Percentiles rank a stretch among this genome's conserved stretches.
phyloP scores from a whole-genome alignment of 495 filamentous ascomycete species.

The Neurospora intermedia region DNA sequence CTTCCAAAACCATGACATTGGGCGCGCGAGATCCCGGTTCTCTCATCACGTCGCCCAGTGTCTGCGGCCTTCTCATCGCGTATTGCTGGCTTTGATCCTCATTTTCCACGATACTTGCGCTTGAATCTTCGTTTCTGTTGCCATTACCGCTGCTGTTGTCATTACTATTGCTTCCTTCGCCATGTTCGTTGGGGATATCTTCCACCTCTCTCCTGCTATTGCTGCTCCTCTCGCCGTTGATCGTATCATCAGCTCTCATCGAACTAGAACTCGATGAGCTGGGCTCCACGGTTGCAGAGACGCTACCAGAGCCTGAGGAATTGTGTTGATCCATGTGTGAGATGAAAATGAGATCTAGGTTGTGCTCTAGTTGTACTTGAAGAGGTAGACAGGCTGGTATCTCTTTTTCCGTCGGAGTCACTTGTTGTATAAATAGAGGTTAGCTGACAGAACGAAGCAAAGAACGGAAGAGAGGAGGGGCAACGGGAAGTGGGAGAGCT shows the following conservation, averaged over 20 bases:
- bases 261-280: background rate
- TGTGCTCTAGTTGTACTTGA: background rate
- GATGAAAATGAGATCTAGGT: background rate
- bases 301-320: background rate
- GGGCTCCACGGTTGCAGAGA: background rate
- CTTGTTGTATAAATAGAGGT: background rate
- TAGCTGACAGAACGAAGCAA: background rate
- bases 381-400: background rate
- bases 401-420: background rate
- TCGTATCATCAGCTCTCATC: background rate
- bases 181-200: background rate
- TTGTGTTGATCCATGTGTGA: background rate
- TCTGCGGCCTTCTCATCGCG: constrained; percentile 7
- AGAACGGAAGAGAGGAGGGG: background rate
- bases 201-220: background rate
- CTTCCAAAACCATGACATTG: constrained; percentile 27
- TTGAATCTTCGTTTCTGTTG: background rate
- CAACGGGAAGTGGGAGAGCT: background rate
- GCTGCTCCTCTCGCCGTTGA: background rate
- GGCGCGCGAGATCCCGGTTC: constrained; percentile 26
- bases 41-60: constrained; percentile 32
- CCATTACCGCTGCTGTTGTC: constrained; percentile 1
- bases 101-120: background rate
- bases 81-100: background rate
- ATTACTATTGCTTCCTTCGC: background rate